Percentiles rank a stretch among this genome's conserved stretches.
Evolutionary conservation across 2,329 filamentous ascomycete species (phyloP).

Genomic region (Zymoseptoria passerinii): DNA sequence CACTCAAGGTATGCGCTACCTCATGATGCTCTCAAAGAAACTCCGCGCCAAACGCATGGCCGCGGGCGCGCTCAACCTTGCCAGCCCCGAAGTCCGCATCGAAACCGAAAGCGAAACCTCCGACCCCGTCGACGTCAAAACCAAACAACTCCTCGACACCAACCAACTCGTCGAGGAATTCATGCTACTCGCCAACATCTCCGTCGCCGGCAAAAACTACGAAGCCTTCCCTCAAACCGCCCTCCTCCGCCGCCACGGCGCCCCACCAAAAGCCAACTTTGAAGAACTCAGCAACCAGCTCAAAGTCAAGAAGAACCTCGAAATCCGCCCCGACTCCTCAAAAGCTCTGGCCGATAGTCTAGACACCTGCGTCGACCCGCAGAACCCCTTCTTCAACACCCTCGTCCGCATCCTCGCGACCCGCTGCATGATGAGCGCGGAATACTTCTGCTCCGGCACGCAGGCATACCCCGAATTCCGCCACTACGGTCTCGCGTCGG

Average conservation of each 20-base stretch:
- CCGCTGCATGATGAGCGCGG: constrained; percentile 97
- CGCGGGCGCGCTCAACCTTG: constrained; percentile 86
- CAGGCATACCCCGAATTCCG: constrained; percentile 90
- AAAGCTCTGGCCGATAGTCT: constrained; percentile 90
- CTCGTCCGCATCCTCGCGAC: constrained; percentile 95
- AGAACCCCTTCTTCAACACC: constrained; percentile 96
- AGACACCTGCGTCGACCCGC: constrained; percentile 69
- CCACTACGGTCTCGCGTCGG: constrained; percentile 90
- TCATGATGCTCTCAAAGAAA: constrained; percentile 84
- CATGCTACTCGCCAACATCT: constrained; percentile 97
- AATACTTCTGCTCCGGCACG: constrained; percentile 94
- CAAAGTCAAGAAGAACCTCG: constrained; percentile 72
- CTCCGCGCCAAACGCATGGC: constrained; percentile 93
- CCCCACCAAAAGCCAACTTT: constrained; percentile 92
- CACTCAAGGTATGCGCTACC: constrained; percentile 76
- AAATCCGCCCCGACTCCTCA: constrained; percentile 75
- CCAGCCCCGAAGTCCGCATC: constrained; percentile 95
- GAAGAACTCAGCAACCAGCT: constrained; percentile 89
- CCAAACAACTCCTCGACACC: constrained; percentile 85
- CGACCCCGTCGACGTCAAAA: constrained; percentile 92
- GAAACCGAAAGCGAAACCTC: constrained; percentile 93
- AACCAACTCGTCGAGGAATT: constrained; percentile 98
- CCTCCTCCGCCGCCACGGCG: constrained; percentile 81
- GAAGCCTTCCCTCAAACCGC: constrained; percentile 90
- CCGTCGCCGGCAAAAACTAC: constrained; percentile 84